These are phyloP conservation scores for Coriolopsis trogii DNA, from an alignment of 1,284 basidiomycete genomes.

Conservation along the genomic window DNA sequence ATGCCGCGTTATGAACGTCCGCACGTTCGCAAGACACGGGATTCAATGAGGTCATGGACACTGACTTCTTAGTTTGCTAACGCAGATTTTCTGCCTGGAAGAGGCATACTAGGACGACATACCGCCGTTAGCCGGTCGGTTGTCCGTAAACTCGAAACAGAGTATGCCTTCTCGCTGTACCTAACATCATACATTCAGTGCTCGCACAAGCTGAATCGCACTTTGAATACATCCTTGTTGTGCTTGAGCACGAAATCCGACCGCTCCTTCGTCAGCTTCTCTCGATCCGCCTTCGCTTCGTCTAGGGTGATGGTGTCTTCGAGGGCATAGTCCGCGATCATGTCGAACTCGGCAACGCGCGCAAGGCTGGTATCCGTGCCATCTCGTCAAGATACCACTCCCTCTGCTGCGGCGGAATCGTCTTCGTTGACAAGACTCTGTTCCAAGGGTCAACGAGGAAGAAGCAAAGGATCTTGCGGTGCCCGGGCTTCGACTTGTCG, in stretches of 20 bases:
- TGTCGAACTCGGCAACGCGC: slow-evolving; percentile 4
- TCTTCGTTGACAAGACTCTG: slow-evolving; percentile 4
- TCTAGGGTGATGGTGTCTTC: slow-evolving; percentile 1
- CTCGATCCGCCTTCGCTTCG: slow-evolving; percentile 11
- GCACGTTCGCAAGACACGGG: no score
- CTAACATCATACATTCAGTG: no score
- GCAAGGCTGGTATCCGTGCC: background rate
- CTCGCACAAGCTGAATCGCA: slow-evolving; percentile 14
- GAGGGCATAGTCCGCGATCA: background rate
- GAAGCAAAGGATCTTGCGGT: slow-evolving; percentile 33
- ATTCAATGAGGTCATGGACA: no score
- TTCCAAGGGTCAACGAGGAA: slow-evolving; percentile 34
- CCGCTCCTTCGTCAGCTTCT: slow-evolving; percentile 15
- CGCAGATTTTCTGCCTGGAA: no score
- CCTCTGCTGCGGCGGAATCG: slow-evolving; percentile 5
- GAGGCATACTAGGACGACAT: no score
- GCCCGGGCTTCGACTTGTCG: slow-evolving; percentile 29
- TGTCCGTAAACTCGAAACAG: no score
- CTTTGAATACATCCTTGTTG: slow-evolving; percentile 11
- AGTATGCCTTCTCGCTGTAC: no score
- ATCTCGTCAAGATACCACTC: slow-evolving; percentile 6
- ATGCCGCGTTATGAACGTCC: no score
- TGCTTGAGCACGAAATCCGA: slow-evolving; percentile 5
- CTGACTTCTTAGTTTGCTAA: no score
- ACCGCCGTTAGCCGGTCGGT: no score